phyloP scores from a whole-genome alignment of 2,329 filamentous ascomycete species.

The Lasiodiplodia sp. region DNA sequence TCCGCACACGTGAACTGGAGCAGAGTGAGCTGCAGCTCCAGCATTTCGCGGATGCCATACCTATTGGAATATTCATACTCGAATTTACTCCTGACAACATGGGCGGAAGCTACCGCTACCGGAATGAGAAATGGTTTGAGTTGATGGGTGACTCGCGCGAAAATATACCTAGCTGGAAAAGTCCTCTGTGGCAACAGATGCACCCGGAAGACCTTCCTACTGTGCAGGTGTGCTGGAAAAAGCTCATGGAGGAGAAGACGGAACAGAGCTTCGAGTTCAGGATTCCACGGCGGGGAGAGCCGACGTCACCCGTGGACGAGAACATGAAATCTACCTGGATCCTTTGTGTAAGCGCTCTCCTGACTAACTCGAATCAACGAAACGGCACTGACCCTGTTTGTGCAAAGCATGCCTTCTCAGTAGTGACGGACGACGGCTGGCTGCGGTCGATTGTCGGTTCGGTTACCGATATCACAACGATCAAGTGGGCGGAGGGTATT shows the following conservation, averaged over 20 bases:
- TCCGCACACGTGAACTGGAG: constrained; percentile 25
- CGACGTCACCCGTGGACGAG: constrained; percentile 6
- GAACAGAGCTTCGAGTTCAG: constrained; percentile 28
- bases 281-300: neutral
- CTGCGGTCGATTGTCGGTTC: constrained; percentile 42
- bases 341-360: constrained; percentile 13
- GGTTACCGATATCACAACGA: constrained; percentile 43
- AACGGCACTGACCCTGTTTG: neutral
- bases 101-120: constrained; percentile 30
- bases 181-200: constrained; percentile 26
- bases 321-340: constrained; percentile 23
- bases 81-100: constrained; percentile 29
- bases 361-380: neutral
- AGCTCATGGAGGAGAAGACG: constrained; percentile 25
- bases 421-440: constrained; percentile 38
- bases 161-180: constrained; percentile 18
- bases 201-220: constrained; percentile 9
- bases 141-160: constrained; percentile 24
- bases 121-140: constrained; percentile 32
- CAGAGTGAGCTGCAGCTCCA: constrained; percentile 28
- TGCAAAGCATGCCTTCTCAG: constrained; percentile 32
- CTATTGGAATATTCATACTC: constrained; percentile 27
- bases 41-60: constrained; percentile 28
- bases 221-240: constrained; percentile 12
- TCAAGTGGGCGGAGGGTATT: constrained; percentile 40